Conservation (phyloP, 371 early-diverging fungal species). For the Apophysomyces elegans region DNA sequence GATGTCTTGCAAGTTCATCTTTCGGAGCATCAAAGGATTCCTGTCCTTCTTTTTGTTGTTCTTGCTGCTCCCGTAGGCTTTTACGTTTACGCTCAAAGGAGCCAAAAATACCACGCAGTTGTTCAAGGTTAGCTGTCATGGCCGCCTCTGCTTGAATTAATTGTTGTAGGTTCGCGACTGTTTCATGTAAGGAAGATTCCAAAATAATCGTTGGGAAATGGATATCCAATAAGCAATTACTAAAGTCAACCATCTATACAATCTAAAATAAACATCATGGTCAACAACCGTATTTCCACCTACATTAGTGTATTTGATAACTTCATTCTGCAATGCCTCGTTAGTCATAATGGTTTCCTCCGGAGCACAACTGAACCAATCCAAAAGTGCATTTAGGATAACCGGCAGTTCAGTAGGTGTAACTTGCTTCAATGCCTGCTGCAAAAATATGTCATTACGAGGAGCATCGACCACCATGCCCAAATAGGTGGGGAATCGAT, state of each 20-base stretch:
- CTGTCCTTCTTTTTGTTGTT: constrained; percentile 23
- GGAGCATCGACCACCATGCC: constrained; percentile 53
- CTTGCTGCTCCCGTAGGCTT: constrained; percentile 24
- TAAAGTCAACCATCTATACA: constrained; percentile 56
- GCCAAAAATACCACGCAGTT: constrained; percentile 53
- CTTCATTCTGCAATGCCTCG: background rate
- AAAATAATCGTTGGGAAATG: constrained; percentile 65
- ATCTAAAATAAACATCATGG: background rate
- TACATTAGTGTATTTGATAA: constrained; percentile 3
- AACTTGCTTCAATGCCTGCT: constrained; percentile 57
- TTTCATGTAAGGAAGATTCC: constrained; percentile 54
- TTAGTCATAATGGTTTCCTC: background rate
- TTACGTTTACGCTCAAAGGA: constrained; percentile 58
- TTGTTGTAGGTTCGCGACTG: constrained; percentile 40
- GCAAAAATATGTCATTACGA: constrained; percentile 65
- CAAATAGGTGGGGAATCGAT: constrained; percentile 41
- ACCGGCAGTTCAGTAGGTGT: constrained; percentile 50
- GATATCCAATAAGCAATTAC: constrained; percentile 56
- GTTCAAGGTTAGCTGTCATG: constrained; percentile 48
- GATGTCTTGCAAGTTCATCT: constrained; percentile 33
- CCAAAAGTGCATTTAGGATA: constrained; percentile 44
- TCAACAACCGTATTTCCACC: background rate
- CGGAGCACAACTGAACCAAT: constrained; percentile 28
- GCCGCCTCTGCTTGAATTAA: constrained; percentile 45
- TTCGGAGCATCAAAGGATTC: constrained; percentile 28